Conservation (phyloP, 2,329 filamentous ascomycete genomes). For the Aureobasidium namibiae region DNA sequence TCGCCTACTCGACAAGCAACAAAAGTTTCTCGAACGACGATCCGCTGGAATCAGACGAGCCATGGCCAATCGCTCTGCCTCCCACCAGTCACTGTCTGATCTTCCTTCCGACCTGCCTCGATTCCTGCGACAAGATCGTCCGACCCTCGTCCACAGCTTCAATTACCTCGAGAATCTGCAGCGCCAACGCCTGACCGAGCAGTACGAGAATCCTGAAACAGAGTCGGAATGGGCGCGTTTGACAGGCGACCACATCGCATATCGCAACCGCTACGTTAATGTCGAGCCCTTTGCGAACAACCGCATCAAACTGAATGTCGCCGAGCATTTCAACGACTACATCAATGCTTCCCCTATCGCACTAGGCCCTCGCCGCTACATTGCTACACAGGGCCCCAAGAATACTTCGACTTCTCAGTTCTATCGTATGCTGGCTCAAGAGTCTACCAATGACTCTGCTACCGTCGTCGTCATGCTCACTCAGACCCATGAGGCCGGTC, state of each 20-base stretch:
- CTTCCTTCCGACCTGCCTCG: conserved; percentile 31
- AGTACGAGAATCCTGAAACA: conserved; percentile 27
- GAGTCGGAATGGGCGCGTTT: conserved; percentile 52
- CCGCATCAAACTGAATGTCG: conserved; percentile 71
- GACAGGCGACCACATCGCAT: conserved; percentile 45
- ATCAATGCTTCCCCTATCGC: conserved; percentile 44
- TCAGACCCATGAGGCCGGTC: conserved; percentile 67
- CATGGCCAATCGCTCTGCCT: background rate
- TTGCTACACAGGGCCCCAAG: conserved; percentile 85
- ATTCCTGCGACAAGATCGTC: conserved; percentile 44
- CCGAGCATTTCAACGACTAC: conserved; percentile 51
- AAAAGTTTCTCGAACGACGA: conserved; percentile 1
- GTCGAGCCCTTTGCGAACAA: conserved; percentile 87
- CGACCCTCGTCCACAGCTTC: conserved; percentile 50
- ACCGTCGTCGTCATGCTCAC: conserved; percentile 93
- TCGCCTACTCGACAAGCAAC: conserved; percentile 11
- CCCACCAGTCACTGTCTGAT: background rate
- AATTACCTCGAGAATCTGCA: conserved; percentile 54
- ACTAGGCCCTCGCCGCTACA: conserved; percentile 54
- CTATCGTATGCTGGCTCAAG: conserved; percentile 92
- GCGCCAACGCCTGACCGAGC: conserved; percentile 39
- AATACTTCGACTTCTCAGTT: conserved; percentile 67
- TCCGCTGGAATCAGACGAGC: background rate
- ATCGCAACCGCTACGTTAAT: conserved; percentile 78
- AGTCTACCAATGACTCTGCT: conserved; percentile 41